Conservation (phyloP, 2,329 filamentous ascomycete genomes). For the Penicillium crustosum region DNA sequence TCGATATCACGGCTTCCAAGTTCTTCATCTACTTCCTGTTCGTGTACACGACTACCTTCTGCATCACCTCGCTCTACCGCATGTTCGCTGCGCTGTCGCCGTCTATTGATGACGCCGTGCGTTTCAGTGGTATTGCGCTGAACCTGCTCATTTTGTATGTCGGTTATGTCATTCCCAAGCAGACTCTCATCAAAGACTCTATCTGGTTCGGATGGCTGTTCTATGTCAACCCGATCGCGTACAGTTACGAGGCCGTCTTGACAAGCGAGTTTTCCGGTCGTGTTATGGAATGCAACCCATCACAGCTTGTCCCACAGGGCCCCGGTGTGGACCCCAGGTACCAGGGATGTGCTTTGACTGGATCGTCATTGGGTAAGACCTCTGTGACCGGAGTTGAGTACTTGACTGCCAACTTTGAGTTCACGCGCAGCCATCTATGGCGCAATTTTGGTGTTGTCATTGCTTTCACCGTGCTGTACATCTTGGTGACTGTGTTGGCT, state of each 20-base stretch:
- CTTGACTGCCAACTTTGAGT: constrained; percentile 56
- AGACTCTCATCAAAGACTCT: constrained; percentile 56
- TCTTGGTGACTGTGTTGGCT: constrained; percentile 68
- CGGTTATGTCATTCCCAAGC: constrained; percentile 68
- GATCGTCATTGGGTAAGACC: constrained; percentile 54
- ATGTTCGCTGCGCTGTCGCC: constrained; percentile 65
- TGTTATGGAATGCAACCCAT: constrained; percentile 58
- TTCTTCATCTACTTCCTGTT: constrained; percentile 68
- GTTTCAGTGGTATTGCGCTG: constrained; percentile 61
- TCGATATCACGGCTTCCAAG: constrained; percentile 60
- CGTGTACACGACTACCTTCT: constrained; percentile 62
- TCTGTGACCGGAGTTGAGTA: constrained; percentile 57
- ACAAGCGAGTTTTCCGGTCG: constrained; percentile 63
- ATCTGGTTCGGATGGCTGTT: constrained; percentile 68
- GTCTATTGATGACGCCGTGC: constrained; percentile 65
- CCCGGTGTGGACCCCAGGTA: constrained; percentile 55
- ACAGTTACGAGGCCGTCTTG: constrained; percentile 67
- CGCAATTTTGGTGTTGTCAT: constrained; percentile 77
- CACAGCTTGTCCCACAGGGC: constrained; percentile 61
- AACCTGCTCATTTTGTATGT: constrained; percentile 65
- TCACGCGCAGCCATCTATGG: constrained; percentile 60
- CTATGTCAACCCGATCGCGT: constrained; percentile 56
- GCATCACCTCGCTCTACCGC: constrained; percentile 63
- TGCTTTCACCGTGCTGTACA: constrained; percentile 72
- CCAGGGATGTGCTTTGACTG: constrained; percentile 63